These are phyloP conservation scores for Acanthamoeba healyi DNA, from an alignment of 208 protist genomes.

Conservation along the genomic window DNA sequence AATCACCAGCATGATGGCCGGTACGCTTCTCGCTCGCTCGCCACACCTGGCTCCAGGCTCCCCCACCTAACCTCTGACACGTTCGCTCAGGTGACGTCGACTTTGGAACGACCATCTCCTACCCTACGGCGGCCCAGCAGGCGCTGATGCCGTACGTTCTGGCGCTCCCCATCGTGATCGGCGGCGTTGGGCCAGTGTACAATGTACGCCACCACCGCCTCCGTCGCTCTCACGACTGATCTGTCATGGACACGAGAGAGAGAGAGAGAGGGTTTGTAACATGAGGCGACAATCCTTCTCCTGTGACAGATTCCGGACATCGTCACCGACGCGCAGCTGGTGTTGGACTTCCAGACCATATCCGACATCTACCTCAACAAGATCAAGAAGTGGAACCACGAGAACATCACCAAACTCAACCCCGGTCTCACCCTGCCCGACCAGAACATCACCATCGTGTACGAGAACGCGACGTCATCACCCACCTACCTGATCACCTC, in stretches of 20 bases:
- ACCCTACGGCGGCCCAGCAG: background rate
- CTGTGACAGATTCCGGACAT: background rate
- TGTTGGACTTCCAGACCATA: constrained; percentile 50
- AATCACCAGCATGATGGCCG: background rate
- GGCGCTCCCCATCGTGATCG: background rate
- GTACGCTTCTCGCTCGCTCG: background rate
- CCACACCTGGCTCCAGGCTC: too few relatives aligned
- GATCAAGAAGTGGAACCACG: constrained; percentile 52
- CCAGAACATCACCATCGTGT: background rate
- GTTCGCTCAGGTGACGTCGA: constrained; percentile 7
- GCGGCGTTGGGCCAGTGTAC: background rate
- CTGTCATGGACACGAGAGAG: background rate
- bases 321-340: background rate
- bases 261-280: too few relatives aligned
- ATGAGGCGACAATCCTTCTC: too few relatives aligned
- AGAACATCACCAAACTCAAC: constrained; percentile 11
- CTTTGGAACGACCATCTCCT: background rate
- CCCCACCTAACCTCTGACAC: too few relatives aligned
- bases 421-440: background rate
- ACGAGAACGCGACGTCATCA: background rate
- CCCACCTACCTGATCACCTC: background rate
- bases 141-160: background rate
- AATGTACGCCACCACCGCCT: background rate
- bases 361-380: constrained; percentile 68
- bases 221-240: background rate